These are phyloP conservation scores for Ceriops zippeliana DNA, from an alignment of 345 rosid genomes.

Conservation along the genomic window DNA sequence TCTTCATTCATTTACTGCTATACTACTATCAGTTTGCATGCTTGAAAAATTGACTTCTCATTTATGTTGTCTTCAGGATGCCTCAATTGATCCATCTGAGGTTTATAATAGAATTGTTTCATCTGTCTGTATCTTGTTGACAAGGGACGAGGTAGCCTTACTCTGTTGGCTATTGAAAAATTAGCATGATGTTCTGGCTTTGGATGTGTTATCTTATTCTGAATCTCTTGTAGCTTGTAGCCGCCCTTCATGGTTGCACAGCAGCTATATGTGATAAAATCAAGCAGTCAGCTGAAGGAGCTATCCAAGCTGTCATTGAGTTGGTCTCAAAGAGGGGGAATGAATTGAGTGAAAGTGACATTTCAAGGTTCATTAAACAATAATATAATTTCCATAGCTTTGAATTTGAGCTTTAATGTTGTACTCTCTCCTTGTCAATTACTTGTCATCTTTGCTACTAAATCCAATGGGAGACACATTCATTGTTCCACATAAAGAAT, in stretches of 20 bases:
- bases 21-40: background rate
- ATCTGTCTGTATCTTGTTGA: constrained; percentile 66
- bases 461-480: no score
- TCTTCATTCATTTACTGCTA: constrained; percentile 16
- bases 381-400: constrained; percentile 9
- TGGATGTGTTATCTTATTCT: constrained; percentile 25
- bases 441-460: background rate
- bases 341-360: constrained; percentile 67
- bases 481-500: no score
- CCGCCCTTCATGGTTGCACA: constrained; percentile 66
- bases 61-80: constrained; percentile 54
- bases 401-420: constrained; percentile 6
- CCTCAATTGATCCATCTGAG: constrained; percentile 97
- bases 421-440: background rate
- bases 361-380: constrained; percentile 54
- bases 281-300: constrained; percentile 93
- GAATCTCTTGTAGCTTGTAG: constrained; percentile 67
- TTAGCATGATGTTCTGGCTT: constrained; percentile 9
- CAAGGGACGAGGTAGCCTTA: constrained; percentile 69
- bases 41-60: constrained; percentile 1
- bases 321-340: constrained; percentile 73
- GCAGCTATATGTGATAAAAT: constrained; percentile 80
- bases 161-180: constrained; percentile 14
- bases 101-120: constrained; percentile 91
- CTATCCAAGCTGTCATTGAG: constrained; percentile 88